A percentile compares a stretch with the other conserved stretches of the same genome.
Conservation (phyloP, 1,284 basidiomycete species). For the Ceratobasidium theobromae region DNA sequence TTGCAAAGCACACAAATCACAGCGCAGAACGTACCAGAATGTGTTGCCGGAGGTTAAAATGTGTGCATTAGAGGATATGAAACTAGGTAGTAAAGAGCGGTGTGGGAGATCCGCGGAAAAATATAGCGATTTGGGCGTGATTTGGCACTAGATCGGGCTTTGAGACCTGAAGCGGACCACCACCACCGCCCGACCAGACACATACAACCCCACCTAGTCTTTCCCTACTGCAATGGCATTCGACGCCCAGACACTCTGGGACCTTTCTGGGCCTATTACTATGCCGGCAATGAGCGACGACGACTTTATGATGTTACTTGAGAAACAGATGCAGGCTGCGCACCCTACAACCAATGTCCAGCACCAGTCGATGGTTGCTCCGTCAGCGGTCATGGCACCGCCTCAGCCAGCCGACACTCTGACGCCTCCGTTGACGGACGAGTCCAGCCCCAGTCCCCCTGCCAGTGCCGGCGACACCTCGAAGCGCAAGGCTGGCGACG, state of each 20-base stretch:
- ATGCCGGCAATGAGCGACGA: slow-evolving; percentile 26
- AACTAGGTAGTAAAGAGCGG: neutral
- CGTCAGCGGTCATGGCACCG: slow-evolving; percentile 38
- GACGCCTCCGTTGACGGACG: slow-evolving; percentile 44
- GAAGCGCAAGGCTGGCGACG: slow-evolving; percentile 39
- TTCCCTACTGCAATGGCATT: slow-evolving; percentile 27
- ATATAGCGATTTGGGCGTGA: slow-evolving; percentile 23
- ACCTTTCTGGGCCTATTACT: slow-evolving; percentile 31
- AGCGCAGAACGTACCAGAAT: slow-evolving; percentile 14
- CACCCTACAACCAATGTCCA: slow-evolving; percentile 46
- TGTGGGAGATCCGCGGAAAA: slow-evolving; percentile 24
- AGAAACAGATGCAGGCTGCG: slow-evolving; percentile 29
- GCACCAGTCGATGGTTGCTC: slow-evolving; percentile 31
- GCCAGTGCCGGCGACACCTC: slow-evolving; percentile 36
- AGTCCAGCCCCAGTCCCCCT: slow-evolving; percentile 70
- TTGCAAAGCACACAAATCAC: slow-evolving; percentile 10
- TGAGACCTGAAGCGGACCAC: slow-evolving; percentile 23
- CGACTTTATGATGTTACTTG: slow-evolving; percentile 26
- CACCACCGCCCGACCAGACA: slow-evolving; percentile 16
- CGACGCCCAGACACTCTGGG: slow-evolving; percentile 33
- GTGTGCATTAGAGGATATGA: neutral
- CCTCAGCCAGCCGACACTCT: slow-evolving; percentile 39
- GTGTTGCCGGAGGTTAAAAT: too few relatives aligned
- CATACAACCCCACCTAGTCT: neutral
- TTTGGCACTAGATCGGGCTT: neutral